Evolutionary conservation across 2,329 filamentous ascomycete genomes (phyloP), one percentile per base, ranked within the genome.

Genomic region (Davidsoniella eucalypti): DNA sequence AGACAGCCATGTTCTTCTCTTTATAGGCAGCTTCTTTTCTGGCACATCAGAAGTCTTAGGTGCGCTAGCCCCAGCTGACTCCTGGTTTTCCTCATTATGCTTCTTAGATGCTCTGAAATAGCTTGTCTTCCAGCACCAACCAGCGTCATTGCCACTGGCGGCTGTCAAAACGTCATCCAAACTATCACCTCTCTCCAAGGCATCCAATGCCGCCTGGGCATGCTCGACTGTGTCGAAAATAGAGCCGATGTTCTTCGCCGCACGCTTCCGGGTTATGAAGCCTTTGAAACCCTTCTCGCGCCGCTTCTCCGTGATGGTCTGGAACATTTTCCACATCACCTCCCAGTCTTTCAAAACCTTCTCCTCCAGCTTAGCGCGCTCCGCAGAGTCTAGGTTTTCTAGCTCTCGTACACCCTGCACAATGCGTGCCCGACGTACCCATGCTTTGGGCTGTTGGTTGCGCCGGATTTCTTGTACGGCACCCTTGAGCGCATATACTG

Each of bases 401-500:
- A 66, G 47, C 44, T 76, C 72, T 3, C 69, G 63, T 54, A 72
- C 70, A 1, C 75, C 78, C 57, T 82, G 75, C 0, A 69, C 61
- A 23, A 82, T 78, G 4, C 77, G 69, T 1, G 75, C 75, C 21
- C 70, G 68, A 0, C 78, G 70, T 12, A 82, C 64, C 50, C 71
- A 70, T 18, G 66, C 66, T 1, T 69, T 66, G 0, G 77, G 76
- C 54, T 73, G 70, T 50, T 68, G 69, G 8, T 66, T 62, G 36
- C 77, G 71, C 54, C 71, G 66, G 1, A 69, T 61, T 58, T 84
- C 75, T 56, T 80, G 80, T 29, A 75, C 69, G 0, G 81, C 59
- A 0, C 80, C 80, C 58, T 83, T 81, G 54, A 81, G 67, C 0
- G 75, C 70, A 56, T 78, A 84, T 0, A 76, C 78, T 2, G 77